phyloP scores from a whole-genome alignment of 371 early-diverging fungal species.

The Apophysomyces ossiformis region DNA sequence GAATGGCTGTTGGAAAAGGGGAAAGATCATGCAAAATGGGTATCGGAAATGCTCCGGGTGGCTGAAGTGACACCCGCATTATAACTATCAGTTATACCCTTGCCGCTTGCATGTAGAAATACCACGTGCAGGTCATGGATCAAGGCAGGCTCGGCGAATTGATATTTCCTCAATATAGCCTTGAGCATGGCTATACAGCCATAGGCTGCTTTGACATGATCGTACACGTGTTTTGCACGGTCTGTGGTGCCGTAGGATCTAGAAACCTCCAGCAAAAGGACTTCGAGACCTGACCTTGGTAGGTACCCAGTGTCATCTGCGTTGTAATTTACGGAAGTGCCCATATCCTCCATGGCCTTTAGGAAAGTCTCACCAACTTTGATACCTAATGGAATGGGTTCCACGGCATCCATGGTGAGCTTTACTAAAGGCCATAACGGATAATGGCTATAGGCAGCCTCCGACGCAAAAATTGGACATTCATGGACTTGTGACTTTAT shows the following conservation, averaged over 20 bases:
- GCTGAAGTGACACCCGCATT: no score
- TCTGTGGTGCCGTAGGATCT: constrained; percentile 3
- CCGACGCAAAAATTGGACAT: not conserved
- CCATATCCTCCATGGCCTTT: not conserved
- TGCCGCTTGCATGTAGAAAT: constrained; percentile 15
- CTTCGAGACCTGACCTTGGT: constrained; percentile 1
- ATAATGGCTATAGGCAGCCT: constrained; percentile 13
- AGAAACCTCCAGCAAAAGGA: constrained; percentile 14
- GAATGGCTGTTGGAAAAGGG: no score
- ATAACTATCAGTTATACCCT: not conserved
- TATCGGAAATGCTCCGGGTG: no score
- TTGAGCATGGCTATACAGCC: constrained; percentile 16
- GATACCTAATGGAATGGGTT: not conserved
- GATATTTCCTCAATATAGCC: constrained; percentile 10
- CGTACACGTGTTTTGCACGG: not conserved
- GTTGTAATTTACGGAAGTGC: not conserved
- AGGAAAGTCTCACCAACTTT: constrained; percentile 14
- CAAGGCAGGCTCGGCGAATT: constrained; percentile 1
- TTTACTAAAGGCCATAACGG: constrained; percentile 14
- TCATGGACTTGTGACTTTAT: no score
- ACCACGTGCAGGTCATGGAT: constrained; percentile 12
- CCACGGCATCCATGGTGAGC: constrained; percentile 1
- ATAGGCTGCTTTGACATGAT: constrained; percentile 16
- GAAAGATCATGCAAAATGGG: no score
- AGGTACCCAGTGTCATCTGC: constrained; percentile 14